Evolutionary conservation across 257 asterid species (phyloP).

Genomic region (Asclepias syriaca): DNA sequence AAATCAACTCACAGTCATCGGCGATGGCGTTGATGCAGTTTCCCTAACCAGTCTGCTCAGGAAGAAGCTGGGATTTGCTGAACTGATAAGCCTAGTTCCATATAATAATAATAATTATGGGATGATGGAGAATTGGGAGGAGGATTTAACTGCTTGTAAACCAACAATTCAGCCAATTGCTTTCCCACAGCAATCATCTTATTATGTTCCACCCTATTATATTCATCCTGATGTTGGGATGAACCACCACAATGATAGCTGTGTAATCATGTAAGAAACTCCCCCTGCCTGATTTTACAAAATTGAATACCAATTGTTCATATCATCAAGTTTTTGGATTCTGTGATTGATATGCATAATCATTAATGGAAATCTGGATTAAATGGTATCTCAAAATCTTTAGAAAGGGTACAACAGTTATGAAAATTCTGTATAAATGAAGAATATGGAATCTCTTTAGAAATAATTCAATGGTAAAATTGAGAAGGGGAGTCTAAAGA

Average conservation of each 20-base stretch:
- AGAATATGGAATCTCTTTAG: neutral
- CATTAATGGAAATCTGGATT: neutral
- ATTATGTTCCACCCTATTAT: neutral
- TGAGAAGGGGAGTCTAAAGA: neutral
- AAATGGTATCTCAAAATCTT: too few relatives aligned
- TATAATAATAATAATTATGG: too few relatives aligned
- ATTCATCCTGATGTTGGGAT: neutral
- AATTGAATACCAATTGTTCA: neutral
- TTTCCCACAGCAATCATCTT: neutral
- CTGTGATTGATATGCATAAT: neutral
- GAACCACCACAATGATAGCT: neutral
- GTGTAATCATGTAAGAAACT: neutral
- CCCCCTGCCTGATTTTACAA: neutral
- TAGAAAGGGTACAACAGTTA: neutral
- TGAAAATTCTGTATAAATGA: neutral
- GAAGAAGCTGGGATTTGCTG: slow-evolving; percentile 17
- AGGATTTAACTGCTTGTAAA: neutral
- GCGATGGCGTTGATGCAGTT: slow-evolving; percentile 11
- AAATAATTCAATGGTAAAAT: neutral
- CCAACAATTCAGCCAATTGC: neutral
- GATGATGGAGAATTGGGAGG: neutral
- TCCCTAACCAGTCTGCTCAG: slow-evolving; percentile 4
- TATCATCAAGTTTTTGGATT: neutral
- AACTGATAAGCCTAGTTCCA: neutral
- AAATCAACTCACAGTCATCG: slow-evolving; percentile 4